Evolutionary conservation across 2,329 filamentous ascomycete species (phyloP), one percentile per base, ranked within the genome.

Genomic region (Neonectria sp.): DNA sequence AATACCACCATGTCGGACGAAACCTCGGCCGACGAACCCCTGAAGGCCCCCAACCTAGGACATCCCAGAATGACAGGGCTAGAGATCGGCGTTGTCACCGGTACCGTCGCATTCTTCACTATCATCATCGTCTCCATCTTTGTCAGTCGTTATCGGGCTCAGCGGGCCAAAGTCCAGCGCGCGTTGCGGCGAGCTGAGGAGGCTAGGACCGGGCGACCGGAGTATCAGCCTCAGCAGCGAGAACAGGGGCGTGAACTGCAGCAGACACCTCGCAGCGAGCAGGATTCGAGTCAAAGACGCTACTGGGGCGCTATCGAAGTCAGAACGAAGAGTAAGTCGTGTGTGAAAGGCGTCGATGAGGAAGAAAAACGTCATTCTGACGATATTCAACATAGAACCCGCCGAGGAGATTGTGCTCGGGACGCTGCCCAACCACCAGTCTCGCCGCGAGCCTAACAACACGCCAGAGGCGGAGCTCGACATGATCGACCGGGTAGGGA

Each of bases 81-180:
- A 31, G 78, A 79, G 57, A 73, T 78, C 35, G 78, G 72, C 4
- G 67, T 77, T 58, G 72, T 79, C n/a, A 67, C 71, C 27, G 75
- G 67, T 25, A 69, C 70, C 13, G 68, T 75, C 35, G 12, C 69
- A 43, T 70, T 72, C 57, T 75, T 78, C 55, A 33, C 72, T 40
- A 27, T 71, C 6, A 58, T 73, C 49, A 62, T 79, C 7, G 60
- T 62, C 17, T 63, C 69, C 15, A 63, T 78, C 56, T 76, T 79
- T 29, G 58, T 69, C 53, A 69, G 70, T 60, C 75, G 74, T 8
- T 57, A 60, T 31, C 56, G 63, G 6, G 69, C 71, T 21, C 65
- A 69, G 43, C 67, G 66, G 15, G 71, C 61, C 24, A 63, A 51
- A 40, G 37, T 57, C 31, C 63, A 55, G 53, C 52, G 48, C 3